Evolutionary conservation across 129 eudicot genomes (phyloP).

Genomic region (Helianthus annuus): HanXRQr2.0-SUNRISE NC_035434.2:169042349-169042848

Average conservation of each 20-base stretch:
- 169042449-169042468: background rate
- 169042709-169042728: background rate
- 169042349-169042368: too few species aligned
- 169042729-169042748: background rate
- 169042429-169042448: background rate
- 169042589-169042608: conserved; percentile 72
- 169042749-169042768: too few species aligned
- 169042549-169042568: background rate
- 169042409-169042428: background rate
- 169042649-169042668: background rate
- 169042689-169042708: background rate
- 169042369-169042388: too few species aligned
- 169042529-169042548: conserved; percentile 18
- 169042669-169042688: background rate
- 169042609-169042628: background rate
- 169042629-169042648: background rate
- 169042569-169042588: conserved; percentile 31
- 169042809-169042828: too few species aligned
- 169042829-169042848: too few species aligned
- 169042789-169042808: too few species aligned
- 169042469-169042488: background rate
- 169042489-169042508: background rate
- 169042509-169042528: background rate
- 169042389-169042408: too few species aligned
- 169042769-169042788: too few species aligned